Evolutionary conservation across 2,329 filamentous ascomycete species (phyloP).

Genomic region (Colletotrichum karsti): DNA sequence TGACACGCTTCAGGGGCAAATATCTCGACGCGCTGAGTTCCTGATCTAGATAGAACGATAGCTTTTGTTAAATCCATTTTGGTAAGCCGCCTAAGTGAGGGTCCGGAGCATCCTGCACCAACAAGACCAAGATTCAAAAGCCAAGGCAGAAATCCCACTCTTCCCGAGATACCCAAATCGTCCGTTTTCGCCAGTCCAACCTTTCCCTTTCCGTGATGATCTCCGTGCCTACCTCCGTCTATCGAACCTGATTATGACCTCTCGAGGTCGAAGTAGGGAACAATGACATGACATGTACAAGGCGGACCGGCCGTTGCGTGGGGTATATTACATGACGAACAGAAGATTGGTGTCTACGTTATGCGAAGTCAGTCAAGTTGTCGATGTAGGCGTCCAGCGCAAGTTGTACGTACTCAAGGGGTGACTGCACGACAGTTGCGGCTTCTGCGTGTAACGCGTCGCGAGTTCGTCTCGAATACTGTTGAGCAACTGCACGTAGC

Average conservation of each 20-base stretch:
- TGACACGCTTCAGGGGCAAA: too few species aligned
- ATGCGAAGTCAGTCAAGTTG: slow-evolving; percentile 35
- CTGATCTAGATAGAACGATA: neutral
- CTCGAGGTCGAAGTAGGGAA: neutral
- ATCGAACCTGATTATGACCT: neutral
- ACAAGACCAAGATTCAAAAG: neutral
- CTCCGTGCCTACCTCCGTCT: slow-evolving; percentile 1
- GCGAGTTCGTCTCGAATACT: slow-evolving; percentile 93
- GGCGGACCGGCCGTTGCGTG: slow-evolving; percentile 12
- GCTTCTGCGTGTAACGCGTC: slow-evolving; percentile 91
- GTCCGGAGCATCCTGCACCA: neutral
- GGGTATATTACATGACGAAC: slow-evolving; percentile 64
- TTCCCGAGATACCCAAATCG: neutral
- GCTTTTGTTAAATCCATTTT: neutral
- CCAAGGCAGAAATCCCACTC: neutral
- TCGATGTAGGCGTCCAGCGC: neutral
- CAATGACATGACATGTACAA: slow-evolving; percentile 15
- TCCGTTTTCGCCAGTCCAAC: neutral
- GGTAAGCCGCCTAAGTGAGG: neutral
- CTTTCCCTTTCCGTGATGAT: slow-evolving; percentile 5
- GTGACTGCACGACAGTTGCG: slow-evolving; percentile 96
- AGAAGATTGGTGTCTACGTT: slow-evolving; percentile 65
- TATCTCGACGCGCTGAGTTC: too few species aligned
- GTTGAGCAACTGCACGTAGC: slow-evolving; percentile 95
- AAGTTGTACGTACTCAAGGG: slow-evolving; percentile 77